Base-by-base conservation (phyloP, 768 basidiomycete genomes). In the Pleurotus tuoliensis region DNA sequence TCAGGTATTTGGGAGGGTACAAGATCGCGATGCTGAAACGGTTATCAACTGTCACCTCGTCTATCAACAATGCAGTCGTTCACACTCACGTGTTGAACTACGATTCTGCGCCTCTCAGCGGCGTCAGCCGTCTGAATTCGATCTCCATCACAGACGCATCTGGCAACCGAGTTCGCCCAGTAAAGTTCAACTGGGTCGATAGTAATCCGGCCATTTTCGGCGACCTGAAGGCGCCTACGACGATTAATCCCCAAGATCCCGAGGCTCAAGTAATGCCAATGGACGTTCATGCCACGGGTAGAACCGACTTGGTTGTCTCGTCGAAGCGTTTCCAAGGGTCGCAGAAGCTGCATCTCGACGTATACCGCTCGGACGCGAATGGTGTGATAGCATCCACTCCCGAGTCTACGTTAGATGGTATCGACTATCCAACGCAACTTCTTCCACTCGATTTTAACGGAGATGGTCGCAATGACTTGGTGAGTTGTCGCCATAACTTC, bases 231-330 rank as follows among this genome's bases (percentile, higher is more conserved):
- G 11, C 12, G 13, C 15, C 51, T 12, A 53, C 20, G 9, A 41
- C 11, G 15, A 25, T 53, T 15, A 53, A 40, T 9, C n/a, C 51
- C 5, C 22, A 50, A 7, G 51, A 41, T 25, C 39, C 37, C 13
- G 13, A 39, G n/a, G 51, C 51, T 24, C 24, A n/a, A 18, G 51
- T 53, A 8, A 53, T 53, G 51, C 37, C 51, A 9, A 40, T 53
- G 39, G 51, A 53, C n/a, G 51, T 53, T 15, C 37, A 53, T 41
- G 51, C 51, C 15, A 53, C 37, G 4, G 51, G 51, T 13, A 53
- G 27, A 41, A 40, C 51, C n/a, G 51, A 53, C 22, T 24, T 53
- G 2, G 51, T 53, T 24, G 37, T 53, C 8, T 37, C 51, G 13
- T 40, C 51, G 12, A 53, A 53, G 39, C 51, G 51, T 24, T 53